phyloP scores from a whole-genome alignment of 768 basidiomycete species.

The Boletus subcaerulescens region DNA sequence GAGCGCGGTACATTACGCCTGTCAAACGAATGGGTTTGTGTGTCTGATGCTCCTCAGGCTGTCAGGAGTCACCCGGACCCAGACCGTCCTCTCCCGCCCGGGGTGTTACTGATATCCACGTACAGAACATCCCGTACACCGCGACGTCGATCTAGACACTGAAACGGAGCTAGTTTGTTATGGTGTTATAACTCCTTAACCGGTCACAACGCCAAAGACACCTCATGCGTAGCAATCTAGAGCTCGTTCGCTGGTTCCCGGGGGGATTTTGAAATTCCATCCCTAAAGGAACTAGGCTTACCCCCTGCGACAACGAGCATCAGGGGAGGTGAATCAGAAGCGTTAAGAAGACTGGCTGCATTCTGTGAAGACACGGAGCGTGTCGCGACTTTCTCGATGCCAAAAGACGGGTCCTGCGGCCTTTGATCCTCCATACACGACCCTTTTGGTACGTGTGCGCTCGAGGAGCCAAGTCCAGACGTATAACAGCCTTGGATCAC shows the following conservation, averaged over 20 bases:
- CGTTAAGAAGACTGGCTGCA: slow-evolving; percentile 11
- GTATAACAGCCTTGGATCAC: slow-evolving; percentile 4
- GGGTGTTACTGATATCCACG: slow-evolving; percentile 11
- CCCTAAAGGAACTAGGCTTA: slow-evolving; percentile 14
- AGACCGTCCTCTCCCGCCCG: slow-evolving; percentile 3
- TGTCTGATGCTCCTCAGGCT: slow-evolving; percentile 7
- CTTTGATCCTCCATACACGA: slow-evolving; percentile 22
- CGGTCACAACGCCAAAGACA: slow-evolving; percentile 10
- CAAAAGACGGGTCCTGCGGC: slow-evolving; percentile 6
- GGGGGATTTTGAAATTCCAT: slow-evolving; percentile 25
- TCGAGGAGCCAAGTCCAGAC: slow-evolving; percentile 6
- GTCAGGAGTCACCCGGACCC: slow-evolving; percentile 10
- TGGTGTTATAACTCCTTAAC: slow-evolving; percentile 14
- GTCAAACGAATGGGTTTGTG: background rate
- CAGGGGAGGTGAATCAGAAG: slow-evolving; percentile 30
- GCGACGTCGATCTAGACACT: slow-evolving; percentile 14
- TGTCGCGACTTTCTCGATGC: slow-evolving; percentile 16
- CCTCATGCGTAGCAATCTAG: slow-evolving; percentile 15
- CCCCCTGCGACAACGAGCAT: slow-evolving; percentile 27
- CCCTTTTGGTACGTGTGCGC: slow-evolving; percentile 19
- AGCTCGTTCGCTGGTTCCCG: slow-evolving; percentile 16
- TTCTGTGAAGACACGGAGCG: slow-evolving; percentile 17
- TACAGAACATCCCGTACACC: slow-evolving; percentile 2
- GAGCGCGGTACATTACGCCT: slow-evolving; percentile 1
- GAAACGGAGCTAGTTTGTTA: slow-evolving; percentile 18